phyloP scores from a whole-genome alignment of 169 alveolate genomes.

The Cardiosporidium cionae region DNA sequence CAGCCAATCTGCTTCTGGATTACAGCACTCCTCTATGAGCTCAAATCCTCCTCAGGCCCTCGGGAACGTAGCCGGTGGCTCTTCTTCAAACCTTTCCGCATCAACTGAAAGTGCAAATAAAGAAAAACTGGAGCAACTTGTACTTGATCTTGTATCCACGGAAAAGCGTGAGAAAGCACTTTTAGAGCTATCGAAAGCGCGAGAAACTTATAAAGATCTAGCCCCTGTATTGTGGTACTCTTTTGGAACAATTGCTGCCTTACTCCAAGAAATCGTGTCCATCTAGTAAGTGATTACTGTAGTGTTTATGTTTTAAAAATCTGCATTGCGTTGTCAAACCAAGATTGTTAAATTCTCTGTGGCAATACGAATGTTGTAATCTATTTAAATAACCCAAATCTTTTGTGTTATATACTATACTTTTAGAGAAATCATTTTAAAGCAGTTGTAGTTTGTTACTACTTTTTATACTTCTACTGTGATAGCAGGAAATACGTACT shows the following conservation, averaged over 20 bases:
- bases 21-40: no score
- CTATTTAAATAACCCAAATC: not conserved
- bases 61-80: not conserved
- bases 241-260: conserved; percentile 90
- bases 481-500: no score
- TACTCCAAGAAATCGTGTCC: conserved; percentile 22
- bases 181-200: conserved; percentile 80
- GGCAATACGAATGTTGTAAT: not conserved
- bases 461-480: no score
- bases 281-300: not conserved
- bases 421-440: no score
- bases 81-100: not conserved
- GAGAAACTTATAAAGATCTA: conserved; percentile 84
- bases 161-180: conserved; percentile 94
- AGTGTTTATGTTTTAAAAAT: no score
- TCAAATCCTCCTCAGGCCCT: no score
- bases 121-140: conserved; percentile 62
- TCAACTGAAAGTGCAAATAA: not conserved
- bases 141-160: conserved; percentile 78
- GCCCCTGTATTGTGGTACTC: conserved; percentile 97
- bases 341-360: not conserved
- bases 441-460: no score
- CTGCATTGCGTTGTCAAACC: no score
- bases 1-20: no score
- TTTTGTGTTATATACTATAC: no score